Base-by-base conservation (phyloP, 2,329 filamentous ascomycete genomes). In the Nemania sp. region DNA sequence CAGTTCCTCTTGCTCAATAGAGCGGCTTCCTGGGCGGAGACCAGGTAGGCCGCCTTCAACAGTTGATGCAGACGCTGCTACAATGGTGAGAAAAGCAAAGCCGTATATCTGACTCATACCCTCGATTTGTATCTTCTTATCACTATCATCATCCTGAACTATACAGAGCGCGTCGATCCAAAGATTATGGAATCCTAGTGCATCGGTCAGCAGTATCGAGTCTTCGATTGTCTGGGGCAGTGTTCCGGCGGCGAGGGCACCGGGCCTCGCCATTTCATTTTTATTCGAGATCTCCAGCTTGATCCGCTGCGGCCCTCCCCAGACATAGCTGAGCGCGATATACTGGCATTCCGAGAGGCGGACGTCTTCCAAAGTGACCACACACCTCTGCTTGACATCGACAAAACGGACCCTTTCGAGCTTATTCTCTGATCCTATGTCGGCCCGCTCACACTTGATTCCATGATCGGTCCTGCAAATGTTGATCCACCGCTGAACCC, bases 141-240 rank as follows among this genome's bases (percentile, higher is more conserved):
- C 40, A 7, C 6, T 35, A 25, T 37, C 52, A 37, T 54, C 52
- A 18, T 54, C 42, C 17, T 54, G 52, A 21, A 46, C 42, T 13
- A 54, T 47, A 37, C 52, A 54, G 20, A 46, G 52, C 13, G 32
- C 32, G 20, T 54, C 52, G 20, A 54, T 37, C 52, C 52, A 54
- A 20, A 54, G 52, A 37, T 46, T 15, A 18, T 15, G 40, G 32
- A 54, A 46, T 54, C 34, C 43, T n/a, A 54, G 13, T 35, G 35
- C 25, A 13, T 34, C 35, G 34, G 49, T 53, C 39, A 53, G 37
- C 18, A 42, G 35, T 43, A 53, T 43, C 18, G 49, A 7, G 39
- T 53, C 49, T 32, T 10, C 21, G 39, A 53, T 53, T 9, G 49
- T 53, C 39, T 53, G 49, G 20, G 49, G 49, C 29, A 53, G n/a